These are phyloP conservation scores for Penicillium paneum DNA, from an alignment of 2,329 filamentous ascomycete genomes.

Conservation along the genomic window DNA sequence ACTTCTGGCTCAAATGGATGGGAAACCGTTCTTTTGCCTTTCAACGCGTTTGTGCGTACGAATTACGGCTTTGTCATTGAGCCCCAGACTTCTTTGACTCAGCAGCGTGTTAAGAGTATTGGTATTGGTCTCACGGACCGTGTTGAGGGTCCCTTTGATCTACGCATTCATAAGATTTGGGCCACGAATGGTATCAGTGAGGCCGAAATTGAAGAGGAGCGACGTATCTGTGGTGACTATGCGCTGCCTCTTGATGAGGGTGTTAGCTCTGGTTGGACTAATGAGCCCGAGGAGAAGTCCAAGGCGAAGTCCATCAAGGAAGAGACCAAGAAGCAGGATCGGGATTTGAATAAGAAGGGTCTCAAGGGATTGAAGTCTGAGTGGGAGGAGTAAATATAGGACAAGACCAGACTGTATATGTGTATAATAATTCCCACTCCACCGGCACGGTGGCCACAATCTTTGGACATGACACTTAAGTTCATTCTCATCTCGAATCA, in stretches of 20 bases:
- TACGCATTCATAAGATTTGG: constrained; percentile 84
- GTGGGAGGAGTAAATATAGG: constrained; percentile 28
- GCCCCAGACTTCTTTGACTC: constrained; percentile 84
- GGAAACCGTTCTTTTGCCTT: constrained; percentile 91
- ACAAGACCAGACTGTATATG: background rate
- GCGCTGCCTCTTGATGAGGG: constrained; percentile 39
- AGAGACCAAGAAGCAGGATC: constrained; percentile 9
- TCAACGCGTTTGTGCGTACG: constrained; percentile 90
- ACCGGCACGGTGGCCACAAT: background rate
- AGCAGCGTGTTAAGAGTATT: constrained; percentile 78
- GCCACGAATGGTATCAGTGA: constrained; percentile 69
- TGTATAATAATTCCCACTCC: constrained; percentile 9
- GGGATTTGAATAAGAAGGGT: constrained; percentile 29
- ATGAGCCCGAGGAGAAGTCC: constrained; percentile 3
- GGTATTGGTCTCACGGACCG: constrained; percentile 88
- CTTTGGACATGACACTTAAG: constrained; percentile 1
- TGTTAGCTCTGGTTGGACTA: constrained; percentile 29
- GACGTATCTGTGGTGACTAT: constrained; percentile 39
- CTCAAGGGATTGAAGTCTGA: constrained; percentile 36
- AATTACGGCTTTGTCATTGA: constrained; percentile 90
- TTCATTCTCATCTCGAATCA: constrained; percentile 9
- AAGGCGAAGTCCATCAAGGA: background rate
- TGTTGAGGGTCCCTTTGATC: constrained; percentile 80
- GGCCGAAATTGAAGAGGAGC: constrained; percentile 41
- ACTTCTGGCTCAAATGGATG: constrained; percentile 75